Percentiles rank a stretch among this genome's conserved stretches.
Conservation (phyloP, 2,329 filamentous ascomycete genomes). For the Periglandula ipomoeae region DNA sequence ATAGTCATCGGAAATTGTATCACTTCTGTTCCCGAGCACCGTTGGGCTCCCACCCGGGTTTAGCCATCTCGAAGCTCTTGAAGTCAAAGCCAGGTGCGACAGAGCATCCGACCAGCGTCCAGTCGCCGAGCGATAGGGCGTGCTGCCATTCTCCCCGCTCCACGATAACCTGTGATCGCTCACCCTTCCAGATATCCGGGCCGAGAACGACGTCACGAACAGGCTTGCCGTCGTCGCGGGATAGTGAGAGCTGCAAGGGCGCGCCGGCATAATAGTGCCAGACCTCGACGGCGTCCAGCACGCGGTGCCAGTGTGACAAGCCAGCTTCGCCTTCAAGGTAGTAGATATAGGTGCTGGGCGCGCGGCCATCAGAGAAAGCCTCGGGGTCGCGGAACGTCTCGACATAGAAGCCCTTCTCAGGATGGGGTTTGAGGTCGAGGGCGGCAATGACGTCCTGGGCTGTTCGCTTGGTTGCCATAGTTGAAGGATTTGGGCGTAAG, state of each 20-base stretch:
- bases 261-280: slow-evolving; percentile 48
- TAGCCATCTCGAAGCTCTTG: slow-evolving; percentile 21
- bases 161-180: slow-evolving; percentile 35
- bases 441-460: slow-evolving; percentile 33
- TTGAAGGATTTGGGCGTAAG: slow-evolving; percentile 13
- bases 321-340: slow-evolving; percentile 36
- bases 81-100: slow-evolving; percentile 20
- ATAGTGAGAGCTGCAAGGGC: slow-evolving; percentile 35
- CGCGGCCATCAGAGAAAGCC: slow-evolving; percentile 22
- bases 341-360: slow-evolving; percentile 41
- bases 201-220: slow-evolving; percentile 29
- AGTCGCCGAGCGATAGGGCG: slow-evolving; percentile 33
- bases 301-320: slow-evolving; percentile 40
- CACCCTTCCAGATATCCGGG: slow-evolving; percentile 29
- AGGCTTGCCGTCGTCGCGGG: slow-evolving; percentile 31
- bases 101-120: slow-evolving; percentile 37
- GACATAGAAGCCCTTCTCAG: slow-evolving; percentile 39
- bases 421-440: slow-evolving; percentile 33
- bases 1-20: neutral
- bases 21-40: neutral
- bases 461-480: slow-evolving; percentile 11
- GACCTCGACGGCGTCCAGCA: slow-evolving; percentile 36
- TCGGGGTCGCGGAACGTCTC: slow-evolving; percentile 35
- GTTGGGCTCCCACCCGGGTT: slow-evolving; percentile 22
- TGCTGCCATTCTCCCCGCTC: slow-evolving; percentile 35